Conservation (phyloP, 768 basidiomycete species). For the Nevesoporus exiguus region DNA sequence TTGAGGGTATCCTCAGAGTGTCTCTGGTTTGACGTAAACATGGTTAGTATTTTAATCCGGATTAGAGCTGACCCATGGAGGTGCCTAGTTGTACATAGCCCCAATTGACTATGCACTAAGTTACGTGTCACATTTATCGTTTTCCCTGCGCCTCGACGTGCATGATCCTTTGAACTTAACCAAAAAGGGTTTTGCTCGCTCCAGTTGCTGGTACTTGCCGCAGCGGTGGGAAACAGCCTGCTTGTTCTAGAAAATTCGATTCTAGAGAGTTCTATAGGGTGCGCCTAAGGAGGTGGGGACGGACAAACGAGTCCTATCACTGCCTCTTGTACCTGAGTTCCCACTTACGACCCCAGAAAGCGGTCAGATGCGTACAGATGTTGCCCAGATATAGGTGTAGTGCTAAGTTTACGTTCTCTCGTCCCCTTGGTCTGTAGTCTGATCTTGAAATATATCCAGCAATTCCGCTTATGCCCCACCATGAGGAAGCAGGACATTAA, state of each 20-base stretch:
- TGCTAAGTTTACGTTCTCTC: conserved; percentile 1
- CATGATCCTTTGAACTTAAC: too few relatives aligned
- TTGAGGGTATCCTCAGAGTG: too few relatives aligned
- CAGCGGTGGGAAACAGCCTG: not conserved
- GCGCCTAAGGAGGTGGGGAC: too few relatives aligned
- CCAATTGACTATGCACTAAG: too few relatives aligned
- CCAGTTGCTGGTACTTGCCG: not conserved
- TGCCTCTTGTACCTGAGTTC: not conserved
- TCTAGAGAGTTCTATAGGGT: not conserved
- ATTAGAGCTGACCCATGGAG: too few relatives aligned
- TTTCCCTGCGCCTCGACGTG: too few relatives aligned
- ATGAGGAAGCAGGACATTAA: not conserved
- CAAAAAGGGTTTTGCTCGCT: too few relatives aligned
- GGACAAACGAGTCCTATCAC: not conserved
- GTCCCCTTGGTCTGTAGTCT: not conserved
- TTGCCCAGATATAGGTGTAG: not conserved
- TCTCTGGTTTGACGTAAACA: too few relatives aligned
- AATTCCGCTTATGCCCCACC: conserved; percentile 5
- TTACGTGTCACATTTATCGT: too few relatives aligned
- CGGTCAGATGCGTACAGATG: not conserved
- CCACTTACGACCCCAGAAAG: not conserved
- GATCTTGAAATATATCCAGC: not conserved
- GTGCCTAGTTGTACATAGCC: too few relatives aligned
- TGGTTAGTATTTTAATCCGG: too few relatives aligned
- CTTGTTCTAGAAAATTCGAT: not conserved